Evolutionary conservation across 306 rosid genomes (phyloP), one percentile per base, ranked within the genome.

Genomic region (Crotalaria pallida): DNA sequence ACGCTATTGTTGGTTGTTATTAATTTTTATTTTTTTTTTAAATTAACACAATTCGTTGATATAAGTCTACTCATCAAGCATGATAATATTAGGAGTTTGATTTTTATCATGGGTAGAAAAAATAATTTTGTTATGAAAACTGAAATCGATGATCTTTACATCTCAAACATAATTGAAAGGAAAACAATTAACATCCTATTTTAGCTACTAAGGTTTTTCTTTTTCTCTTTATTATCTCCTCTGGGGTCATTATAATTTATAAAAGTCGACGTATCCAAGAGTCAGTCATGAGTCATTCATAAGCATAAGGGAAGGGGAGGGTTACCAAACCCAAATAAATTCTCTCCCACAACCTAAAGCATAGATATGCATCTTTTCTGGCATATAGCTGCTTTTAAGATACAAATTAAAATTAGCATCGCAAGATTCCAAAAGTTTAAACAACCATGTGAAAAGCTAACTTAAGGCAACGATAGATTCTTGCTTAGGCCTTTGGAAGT

Each of bases 381-480:
- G 50, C 33, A 74, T 60, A 67, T 27, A 58, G 16, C 0, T 29
- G 27, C 33, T 72, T 72, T 72, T 65, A 78, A 79, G 78, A 66
- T 79, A 53, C 75, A 79, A n/a, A n/a, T n/a, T n/a, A n/a, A 58
- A 27, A 65, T 19, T 50, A 58, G 52, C 79, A 74, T 69, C 52
- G 34, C 66, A 53, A 61, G 76, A 55, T 80, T 80, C 79, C 21
- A 74, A 62, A 62, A 79, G 74, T 59, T 67, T 1, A 67, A 74
- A 47, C 51, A 68, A 56, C 0, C 84, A 74, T 69, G 84, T 74
- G 84, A 74, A 79, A 79, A 79, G 67, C 10, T 23, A 73, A 50
- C 27, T 67, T 9, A 62, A 74, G 69, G 76, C 68, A 74, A 51
- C 4, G 2, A 60, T 23, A 51, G 70, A 75, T 80, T 74, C 65